Conservation (phyloP, 1,284 basidiomycete genomes). For the Apiotrichum montevideense region DNA sequence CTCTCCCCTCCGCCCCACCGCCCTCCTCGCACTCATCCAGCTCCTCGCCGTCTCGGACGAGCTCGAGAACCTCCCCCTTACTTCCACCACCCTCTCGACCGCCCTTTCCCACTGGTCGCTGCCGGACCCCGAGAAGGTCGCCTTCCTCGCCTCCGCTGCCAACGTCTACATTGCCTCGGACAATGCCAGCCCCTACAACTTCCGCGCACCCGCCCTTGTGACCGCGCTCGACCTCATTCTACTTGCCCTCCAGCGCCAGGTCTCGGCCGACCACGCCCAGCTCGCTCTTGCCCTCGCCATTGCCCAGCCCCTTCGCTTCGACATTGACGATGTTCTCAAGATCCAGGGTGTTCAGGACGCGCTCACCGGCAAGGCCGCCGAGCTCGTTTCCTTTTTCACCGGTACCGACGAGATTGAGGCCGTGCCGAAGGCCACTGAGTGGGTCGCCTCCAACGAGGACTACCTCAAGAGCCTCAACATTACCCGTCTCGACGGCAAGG, state of each 20-base stretch:
- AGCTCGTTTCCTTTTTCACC: constrained; percentile 43
- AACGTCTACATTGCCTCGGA: constrained; percentile 53
- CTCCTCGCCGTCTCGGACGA: constrained; percentile 52
- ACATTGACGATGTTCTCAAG: constrained; percentile 69
- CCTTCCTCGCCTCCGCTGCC: constrained; percentile 63
- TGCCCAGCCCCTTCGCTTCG: constrained; percentile 63
- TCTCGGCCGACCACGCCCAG: constrained; percentile 30
- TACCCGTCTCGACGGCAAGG: constrained; percentile 38
- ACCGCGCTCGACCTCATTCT: constrained; percentile 52
- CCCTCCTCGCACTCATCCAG: constrained; percentile 63
- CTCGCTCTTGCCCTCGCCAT: constrained; percentile 54
- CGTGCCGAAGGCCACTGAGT: constrained; percentile 62
- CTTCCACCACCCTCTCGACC: constrained; percentile 58
- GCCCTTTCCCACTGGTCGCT: constrained; percentile 75
- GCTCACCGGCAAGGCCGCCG: constrained; percentile 28
- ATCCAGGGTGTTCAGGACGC: constrained; percentile 33
- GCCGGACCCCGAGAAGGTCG: constrained; percentile 59
- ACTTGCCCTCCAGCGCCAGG: constrained; percentile 52
- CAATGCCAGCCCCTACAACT: not conserved
- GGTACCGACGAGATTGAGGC: constrained; percentile 65
- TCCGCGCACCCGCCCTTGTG: constrained; percentile 52
- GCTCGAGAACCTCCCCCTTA: constrained; percentile 61
- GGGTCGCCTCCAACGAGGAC: constrained; percentile 56
- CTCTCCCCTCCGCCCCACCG: constrained; percentile 61
- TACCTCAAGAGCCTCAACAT: constrained; percentile 59